A percentile compares a stretch with the other conserved stretches of the same genome.
Conservation (phyloP, 495 filamentous ascomycete genomes). For the Hypoxylon fuscum region DNA sequence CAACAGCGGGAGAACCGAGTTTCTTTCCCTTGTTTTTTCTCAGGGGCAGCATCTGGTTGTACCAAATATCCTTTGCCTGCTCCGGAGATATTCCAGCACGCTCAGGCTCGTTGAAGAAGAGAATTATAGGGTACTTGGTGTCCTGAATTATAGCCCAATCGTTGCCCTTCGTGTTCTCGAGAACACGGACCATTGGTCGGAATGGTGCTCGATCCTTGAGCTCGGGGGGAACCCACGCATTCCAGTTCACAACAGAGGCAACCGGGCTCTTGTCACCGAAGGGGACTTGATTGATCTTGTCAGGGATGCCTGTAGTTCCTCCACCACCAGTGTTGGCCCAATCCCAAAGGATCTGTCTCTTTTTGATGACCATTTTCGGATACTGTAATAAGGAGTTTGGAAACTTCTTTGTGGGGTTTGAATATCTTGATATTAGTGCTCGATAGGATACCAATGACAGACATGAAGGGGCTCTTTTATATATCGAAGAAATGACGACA, state of each 20-base stretch:
- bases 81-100: conserved; percentile 49
- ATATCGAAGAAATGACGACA: not conserved
- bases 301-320: conserved; percentile 39
- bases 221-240: conserved; percentile 57
- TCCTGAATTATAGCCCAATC: conserved; percentile 51
- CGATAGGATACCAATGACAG: not conserved
- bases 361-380: conserved; percentile 43
- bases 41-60: conserved; percentile 49
- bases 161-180: conserved; percentile 40
- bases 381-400: not conserved
- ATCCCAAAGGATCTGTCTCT: conserved; percentile 59
- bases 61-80: conserved; percentile 54
- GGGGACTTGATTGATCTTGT: conserved; percentile 46
- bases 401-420: not conserved
- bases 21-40: conserved; percentile 52
- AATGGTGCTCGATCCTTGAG: conserved; percentile 53
- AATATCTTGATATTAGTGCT: conserved; percentile 1
- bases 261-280: conserved; percentile 44
- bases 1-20: conserved; percentile 45
- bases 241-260: conserved; percentile 55
- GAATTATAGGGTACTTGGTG: conserved; percentile 45
- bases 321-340: conserved; percentile 53
- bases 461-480: conserved; percentile 9
- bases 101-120: conserved; percentile 61
- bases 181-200: conserved; percentile 54